Evolutionary conservation across 176 grass and related monocot genomes (phyloP), one percentile per base, ranked within the genome.

Genomic region (Triticum timopheevii): DNA sequence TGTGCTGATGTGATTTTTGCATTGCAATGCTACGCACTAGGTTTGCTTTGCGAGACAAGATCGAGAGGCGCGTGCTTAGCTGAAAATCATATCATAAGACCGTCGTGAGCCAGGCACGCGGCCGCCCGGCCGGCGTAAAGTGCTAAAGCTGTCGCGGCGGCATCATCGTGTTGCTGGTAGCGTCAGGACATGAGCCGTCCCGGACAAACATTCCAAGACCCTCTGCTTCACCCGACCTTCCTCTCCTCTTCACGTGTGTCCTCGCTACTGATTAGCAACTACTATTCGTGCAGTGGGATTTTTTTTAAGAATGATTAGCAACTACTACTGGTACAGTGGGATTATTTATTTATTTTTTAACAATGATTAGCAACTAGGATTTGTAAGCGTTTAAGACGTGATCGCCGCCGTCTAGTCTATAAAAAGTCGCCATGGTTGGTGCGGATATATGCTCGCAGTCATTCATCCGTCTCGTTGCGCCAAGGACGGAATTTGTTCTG

Each of bases 41-140:
- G 58, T 87, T 86, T 39, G 73, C 40, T 65, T 64, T 42, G 1
- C 0, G 8, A 30, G 13, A 34, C 5, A 62, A 69, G 16, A 20
- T 22, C 5, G 10, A 0, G 0, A 40, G 62, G 31, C 1, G 2
- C 54, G 3, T 7, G 54, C 2, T 42, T 74, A 7, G 22, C 6
- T 15, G 8, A 66, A 58, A 66, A 23, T 15, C 17, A 13, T 90
- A 73, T 62, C 81, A 72, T 87, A 90, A 79, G 89, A 86, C 23
- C 8, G 64, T 7, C 64, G 63, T 65, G 24, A 65, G 62, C 62
- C 11, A 5, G 10, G 6, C 61, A 27, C 23, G 49, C 47, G 47
- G 47, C 47, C 47, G 47, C 10, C 44, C 44, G 45, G 5, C 49
- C 50, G 50, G 50, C 33, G n/a, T 17, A 38, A 70, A 24, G 71